Conservation (phyloP, 805 yeast genomes). For the Pichia eremophila region DNA sequence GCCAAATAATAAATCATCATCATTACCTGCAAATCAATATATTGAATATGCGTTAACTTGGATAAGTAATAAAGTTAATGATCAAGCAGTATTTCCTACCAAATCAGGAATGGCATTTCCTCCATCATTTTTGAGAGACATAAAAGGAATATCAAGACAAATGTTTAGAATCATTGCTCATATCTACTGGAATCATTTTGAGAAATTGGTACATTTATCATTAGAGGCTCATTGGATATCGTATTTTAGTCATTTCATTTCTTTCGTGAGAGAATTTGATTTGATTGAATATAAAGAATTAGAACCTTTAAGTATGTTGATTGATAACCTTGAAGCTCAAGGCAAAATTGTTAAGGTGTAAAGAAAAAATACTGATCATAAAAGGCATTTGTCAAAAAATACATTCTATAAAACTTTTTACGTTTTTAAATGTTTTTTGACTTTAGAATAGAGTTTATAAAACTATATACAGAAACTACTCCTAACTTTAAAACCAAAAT, state of each 20-base stretch:
- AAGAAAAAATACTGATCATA: background rate
- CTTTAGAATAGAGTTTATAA: background rate
- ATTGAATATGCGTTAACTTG: slow-evolving; percentile 87
- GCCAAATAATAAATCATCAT: slow-evolving; percentile 61
- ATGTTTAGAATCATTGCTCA: slow-evolving; percentile 95
- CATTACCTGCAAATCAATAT: slow-evolving; percentile 86
- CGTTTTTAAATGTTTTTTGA: too few relatives aligned
- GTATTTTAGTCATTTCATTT: slow-evolving; percentile 86
- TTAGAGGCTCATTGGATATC: slow-evolving; percentile 98
- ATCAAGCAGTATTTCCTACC: slow-evolving; percentile 86
- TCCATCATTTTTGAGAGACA: slow-evolving; percentile 68
- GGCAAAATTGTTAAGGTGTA: slow-evolving; percentile 52
- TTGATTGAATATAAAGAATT: slow-evolving; percentile 72
- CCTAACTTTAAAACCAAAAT: background rate
- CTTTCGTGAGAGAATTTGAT: slow-evolving; percentile 77
- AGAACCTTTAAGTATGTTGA: slow-evolving; percentile 67
- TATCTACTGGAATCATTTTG: slow-evolving; percentile 90
- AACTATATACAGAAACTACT: background rate
- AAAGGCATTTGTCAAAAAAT: too few relatives aligned
- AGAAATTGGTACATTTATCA: slow-evolving; percentile 81
- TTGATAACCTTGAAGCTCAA: slow-evolving; percentile 73
- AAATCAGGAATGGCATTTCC: slow-evolving; percentile 86
- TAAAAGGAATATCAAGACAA: slow-evolving; percentile 81
- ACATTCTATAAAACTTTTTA: too few relatives aligned
- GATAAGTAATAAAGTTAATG: slow-evolving; percentile 82